phyloP scores from a whole-genome alignment of 2,329 filamentous ascomycete species.

The Hyphodiscus sp. region DNA sequence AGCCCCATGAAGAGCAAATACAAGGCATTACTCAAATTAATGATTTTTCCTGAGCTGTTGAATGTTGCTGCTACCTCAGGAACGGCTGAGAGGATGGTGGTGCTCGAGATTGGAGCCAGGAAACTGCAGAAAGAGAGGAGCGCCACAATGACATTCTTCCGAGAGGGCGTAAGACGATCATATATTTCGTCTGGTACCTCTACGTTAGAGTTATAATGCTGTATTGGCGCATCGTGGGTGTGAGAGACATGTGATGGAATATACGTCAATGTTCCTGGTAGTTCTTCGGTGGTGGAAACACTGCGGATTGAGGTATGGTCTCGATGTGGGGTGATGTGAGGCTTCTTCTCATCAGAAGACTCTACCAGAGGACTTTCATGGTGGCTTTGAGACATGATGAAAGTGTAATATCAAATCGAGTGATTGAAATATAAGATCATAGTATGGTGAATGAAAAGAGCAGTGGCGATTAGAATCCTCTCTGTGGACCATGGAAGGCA shows the following conservation, averaged over 20 bases:
- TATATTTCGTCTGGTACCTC: constrained; percentile 49
- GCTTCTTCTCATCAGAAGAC: constrained; percentile 4
- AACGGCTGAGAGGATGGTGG: constrained; percentile 64
- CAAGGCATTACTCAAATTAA: constrained; percentile 70
- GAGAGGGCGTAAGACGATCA: constrained; percentile 51
- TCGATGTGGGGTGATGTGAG: constrained; percentile 5
- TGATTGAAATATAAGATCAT: constrained; percentile 9
- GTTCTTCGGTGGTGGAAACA: constrained; percentile 8
- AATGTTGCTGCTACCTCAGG: constrained; percentile 66
- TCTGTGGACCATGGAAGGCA: constrained; percentile 11
- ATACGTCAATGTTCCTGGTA: constrained; percentile 10
- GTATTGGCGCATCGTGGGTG: constrained; percentile 26
- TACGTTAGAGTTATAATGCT: constrained; percentile 23
- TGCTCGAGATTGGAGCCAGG: constrained; percentile 68
- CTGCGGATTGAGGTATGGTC: constrained; percentile 18
- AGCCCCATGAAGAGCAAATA: constrained; percentile 34
- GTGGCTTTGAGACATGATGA: constrained; percentile 20
- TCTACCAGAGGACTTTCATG: constrained; percentile 11
- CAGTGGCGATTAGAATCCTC: background rate
- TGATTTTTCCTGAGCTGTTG: constrained; percentile 58
- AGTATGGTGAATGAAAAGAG: constrained; percentile 3
- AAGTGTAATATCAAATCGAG: constrained; percentile 8
- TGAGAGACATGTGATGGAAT: constrained; percentile 24
- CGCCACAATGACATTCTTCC: constrained; percentile 61
- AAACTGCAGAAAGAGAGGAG: constrained; percentile 71